A percentile compares a stretch with the other conserved stretches of the same genome.
These are phyloP conservation scores for Rhodotorula toruloides DNA, from an alignment of 768 basidiomycete genomes.

Conservation along the genomic window DNA sequence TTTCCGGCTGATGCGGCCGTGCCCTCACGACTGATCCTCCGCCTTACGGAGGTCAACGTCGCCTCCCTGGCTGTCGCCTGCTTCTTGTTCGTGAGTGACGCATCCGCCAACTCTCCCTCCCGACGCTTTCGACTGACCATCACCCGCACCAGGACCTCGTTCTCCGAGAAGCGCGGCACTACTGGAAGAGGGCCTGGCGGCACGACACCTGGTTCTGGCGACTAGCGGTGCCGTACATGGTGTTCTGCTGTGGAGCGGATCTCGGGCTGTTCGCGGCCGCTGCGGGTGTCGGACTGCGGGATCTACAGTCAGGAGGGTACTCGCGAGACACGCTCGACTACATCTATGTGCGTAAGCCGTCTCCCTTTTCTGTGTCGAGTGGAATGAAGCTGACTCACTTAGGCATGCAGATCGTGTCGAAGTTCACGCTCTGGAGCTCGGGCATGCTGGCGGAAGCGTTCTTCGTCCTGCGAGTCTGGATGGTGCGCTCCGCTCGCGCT, in stretches of 20 bases:
- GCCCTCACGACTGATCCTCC: not conserved
- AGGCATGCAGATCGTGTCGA: not conserved
- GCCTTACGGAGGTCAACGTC: not conserved
- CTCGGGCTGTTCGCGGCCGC: not conserved
- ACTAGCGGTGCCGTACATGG: not conserved
- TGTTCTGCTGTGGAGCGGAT: not conserved
- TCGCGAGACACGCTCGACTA: not conserved
- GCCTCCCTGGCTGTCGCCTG: not conserved
- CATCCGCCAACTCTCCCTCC: not conserved
- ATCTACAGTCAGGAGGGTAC: not conserved
- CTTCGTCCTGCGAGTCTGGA: not conserved
- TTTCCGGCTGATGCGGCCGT: not conserved
- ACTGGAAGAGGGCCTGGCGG: not conserved
- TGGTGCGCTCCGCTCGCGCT: too few relatives aligned
- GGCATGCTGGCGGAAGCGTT: not conserved
- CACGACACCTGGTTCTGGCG: not conserved
- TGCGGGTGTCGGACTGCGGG: not conserved
- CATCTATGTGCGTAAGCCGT: too few relatives aligned
- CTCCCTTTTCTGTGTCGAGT: too few relatives aligned
- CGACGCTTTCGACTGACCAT: too few relatives aligned
- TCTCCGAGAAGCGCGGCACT: not conserved
- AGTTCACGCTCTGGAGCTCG: too few relatives aligned
- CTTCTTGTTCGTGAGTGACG: not conserved
- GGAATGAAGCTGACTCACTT: not conserved
- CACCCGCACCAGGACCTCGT: not conserved